phyloP scores from a whole-genome alignment of 2,329 filamentous ascomycete species.

The Balansia obtecta region DNA sequence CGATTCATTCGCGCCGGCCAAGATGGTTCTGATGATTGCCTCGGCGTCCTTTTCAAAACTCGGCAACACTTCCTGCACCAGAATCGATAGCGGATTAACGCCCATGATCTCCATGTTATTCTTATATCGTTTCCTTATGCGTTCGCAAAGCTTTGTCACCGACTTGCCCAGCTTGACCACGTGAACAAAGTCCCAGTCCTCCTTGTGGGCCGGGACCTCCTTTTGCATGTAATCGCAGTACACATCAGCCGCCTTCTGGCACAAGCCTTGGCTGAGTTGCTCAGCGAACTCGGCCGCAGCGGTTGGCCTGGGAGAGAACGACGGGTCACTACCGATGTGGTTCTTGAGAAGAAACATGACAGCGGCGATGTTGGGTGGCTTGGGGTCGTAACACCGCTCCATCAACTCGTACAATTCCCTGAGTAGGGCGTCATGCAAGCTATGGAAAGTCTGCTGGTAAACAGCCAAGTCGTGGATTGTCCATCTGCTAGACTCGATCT shows the following conservation, averaged over 20 bases:
- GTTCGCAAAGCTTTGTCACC: slow-evolving; percentile 74
- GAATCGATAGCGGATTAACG: slow-evolving; percentile 48
- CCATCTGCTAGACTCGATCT: slow-evolving; percentile 51
- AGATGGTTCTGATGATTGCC: slow-evolving; percentile 71
- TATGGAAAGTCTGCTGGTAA: slow-evolving; percentile 64
- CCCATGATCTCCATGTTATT: slow-evolving; percentile 84
- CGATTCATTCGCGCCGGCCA: slow-evolving; percentile 56
- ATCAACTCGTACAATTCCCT: slow-evolving; percentile 82
- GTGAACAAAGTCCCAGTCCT: slow-evolving; percentile 83
- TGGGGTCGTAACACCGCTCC: slow-evolving; percentile 79
- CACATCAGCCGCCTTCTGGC: slow-evolving; percentile 60
- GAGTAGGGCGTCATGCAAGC: slow-evolving; percentile 68
- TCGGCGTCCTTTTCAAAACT: slow-evolving; percentile 82
- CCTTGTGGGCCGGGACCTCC: slow-evolving; percentile 66
- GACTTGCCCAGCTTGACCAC: slow-evolving; percentile 80
- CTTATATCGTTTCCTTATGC: slow-evolving; percentile 83
- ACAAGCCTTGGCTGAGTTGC: slow-evolving; percentile 60
- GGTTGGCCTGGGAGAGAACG: slow-evolving; percentile 58
- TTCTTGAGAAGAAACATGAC: slow-evolving; percentile 71
- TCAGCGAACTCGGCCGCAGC: slow-evolving; percentile 61
- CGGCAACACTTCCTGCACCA: slow-evolving; percentile 76
- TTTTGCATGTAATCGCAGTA: slow-evolving; percentile 71
- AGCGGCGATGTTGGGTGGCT: slow-evolving; percentile 67
- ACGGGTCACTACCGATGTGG: slow-evolving; percentile 68
- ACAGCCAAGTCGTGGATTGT: slow-evolving; percentile 54